Conservation (phyloP, 352 stramenopile species). For the Phytophthora agathidicida region DNA sequence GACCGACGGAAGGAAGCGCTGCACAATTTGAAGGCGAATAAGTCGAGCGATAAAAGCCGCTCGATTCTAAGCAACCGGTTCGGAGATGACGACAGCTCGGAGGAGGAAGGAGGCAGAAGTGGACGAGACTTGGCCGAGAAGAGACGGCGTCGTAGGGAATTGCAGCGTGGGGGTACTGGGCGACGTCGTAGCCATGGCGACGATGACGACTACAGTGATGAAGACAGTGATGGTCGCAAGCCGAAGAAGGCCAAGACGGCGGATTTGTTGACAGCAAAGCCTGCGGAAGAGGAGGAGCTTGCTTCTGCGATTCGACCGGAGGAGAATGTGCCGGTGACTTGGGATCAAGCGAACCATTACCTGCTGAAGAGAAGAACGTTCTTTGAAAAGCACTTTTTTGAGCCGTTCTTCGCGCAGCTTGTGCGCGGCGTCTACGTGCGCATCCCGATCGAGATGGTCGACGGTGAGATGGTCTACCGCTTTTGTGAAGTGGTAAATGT, state of each 20-base stretch:
- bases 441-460: conserved; percentile 69
- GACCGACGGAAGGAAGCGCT: conserved; percentile 83
- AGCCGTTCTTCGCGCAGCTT: conserved; percentile 84
- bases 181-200: conserved; percentile 25
- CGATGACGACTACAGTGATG: conserved; percentile 52
- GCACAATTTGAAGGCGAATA: conserved; percentile 80
- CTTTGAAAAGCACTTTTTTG: conserved; percentile 89
- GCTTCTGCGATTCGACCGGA: conserved; percentile 49
- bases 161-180: conserved; percentile 56
- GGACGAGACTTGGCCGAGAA: conserved; percentile 78
- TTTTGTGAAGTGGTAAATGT: conserved; percentile 83
- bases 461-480: conserved; percentile 84
- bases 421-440: conserved; percentile 79
- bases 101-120: conserved; percentile 45
- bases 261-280: conserved; percentile 40
- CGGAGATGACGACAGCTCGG: conserved; percentile 58
- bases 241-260: conserved; percentile 33
- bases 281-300: conserved; percentile 52
- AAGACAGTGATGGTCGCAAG: conserved; percentile 45
- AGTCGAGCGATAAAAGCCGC: conserved; percentile 70
- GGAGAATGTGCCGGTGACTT: conserved; percentile 75
- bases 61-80: conserved; percentile 87
- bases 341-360: conserved; percentile 82
- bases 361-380: conserved; percentile 74
- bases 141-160: conserved; percentile 71